Percentiles rank a stretch among this genome's conserved stretches.
These are phyloP conservation scores for Aethionema arabicum DNA, from an alignment of 345 rosid genomes.

Conservation along the genomic window DNA sequence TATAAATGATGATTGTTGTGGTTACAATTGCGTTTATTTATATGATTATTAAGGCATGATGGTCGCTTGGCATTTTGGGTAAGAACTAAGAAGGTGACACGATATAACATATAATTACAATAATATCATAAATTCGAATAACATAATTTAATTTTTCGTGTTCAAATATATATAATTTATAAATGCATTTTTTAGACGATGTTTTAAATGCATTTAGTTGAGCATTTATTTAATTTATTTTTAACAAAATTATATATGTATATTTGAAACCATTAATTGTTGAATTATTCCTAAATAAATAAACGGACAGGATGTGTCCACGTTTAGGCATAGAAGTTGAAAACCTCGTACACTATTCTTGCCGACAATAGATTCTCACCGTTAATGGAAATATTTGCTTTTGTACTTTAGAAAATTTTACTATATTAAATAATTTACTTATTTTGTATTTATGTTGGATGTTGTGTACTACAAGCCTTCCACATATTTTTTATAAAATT, in stretches of 20 bases:
- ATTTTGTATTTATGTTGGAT: slow-evolving; percentile 19
- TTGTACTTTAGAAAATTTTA: slow-evolving; percentile 33
- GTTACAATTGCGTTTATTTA: too few species aligned
- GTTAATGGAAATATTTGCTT: slow-evolving; percentile 19
- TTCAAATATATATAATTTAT: background rate
- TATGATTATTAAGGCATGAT: slow-evolving; percentile 22
- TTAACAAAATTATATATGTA: slow-evolving; percentile 20
- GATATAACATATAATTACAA: background rate
- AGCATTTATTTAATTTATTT: slow-evolving; percentile 22
- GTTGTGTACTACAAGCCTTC: slow-evolving; percentile 23
- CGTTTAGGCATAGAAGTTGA: slow-evolving; percentile 46
- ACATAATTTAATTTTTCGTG: slow-evolving; percentile 12
- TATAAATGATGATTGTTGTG: too few species aligned
- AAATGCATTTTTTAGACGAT: slow-evolving; percentile 13
- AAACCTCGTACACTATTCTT: slow-evolving; percentile 79
- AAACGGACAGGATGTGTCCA: slow-evolving; percentile 58
- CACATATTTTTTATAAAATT: slow-evolving; percentile 8
- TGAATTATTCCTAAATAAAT: background rate
- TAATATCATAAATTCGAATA: slow-evolving; percentile 1
- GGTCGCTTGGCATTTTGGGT: slow-evolving; percentile 18
- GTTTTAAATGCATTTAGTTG: slow-evolving; percentile 12
- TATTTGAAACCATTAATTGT: background rate
- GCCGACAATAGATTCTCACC: slow-evolving; percentile 59
- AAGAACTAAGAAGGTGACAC: background rate
- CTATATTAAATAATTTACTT: slow-evolving; percentile 22